Base-by-base conservation (phyloP, 805 yeast genomes). In the Ogataea pini region DNA sequence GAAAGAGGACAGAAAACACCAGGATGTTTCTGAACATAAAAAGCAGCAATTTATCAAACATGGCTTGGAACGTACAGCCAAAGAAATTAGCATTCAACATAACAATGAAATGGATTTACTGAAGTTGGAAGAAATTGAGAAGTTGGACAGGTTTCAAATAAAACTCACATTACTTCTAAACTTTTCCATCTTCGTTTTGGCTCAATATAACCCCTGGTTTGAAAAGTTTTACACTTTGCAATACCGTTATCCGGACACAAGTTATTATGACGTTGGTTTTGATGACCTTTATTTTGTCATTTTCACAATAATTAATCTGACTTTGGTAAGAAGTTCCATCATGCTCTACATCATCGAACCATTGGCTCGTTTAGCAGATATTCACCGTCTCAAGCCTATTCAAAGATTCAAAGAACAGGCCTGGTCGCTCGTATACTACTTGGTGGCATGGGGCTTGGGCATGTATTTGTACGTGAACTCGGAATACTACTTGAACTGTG, bases 381-480 rank as follows among this genome's bases (percentile, higher is more conserved):
- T 86, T 42, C 65, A 65, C 33, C 67, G 75, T 2, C 64, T 63
- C 13, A 83, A 81, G 57, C 78, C 85, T 0, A 70, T 73, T 18
- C 78, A 78, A 47, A 76, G 96, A 49, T 89, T 87, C 62, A 86
- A 89, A 48, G 97, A 89, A 67, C 97, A 89, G 71, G 83, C 89
- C 43, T 90, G 96, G 96, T 72, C 79, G 28, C 63, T 80, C 14
- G 58, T 79, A 6, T 87, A 86, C 63, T 87, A 81, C 69, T 56
- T 76, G 6, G 56, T 68, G 9, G 77, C 87, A 8, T 82, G 83
- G 62, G 39, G 63, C 1, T 69, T 70, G 49, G 96, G 96, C 0
- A 67, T 78, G 48, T 72, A 72, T 50, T 67, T 89, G 14, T 83
- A 85, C 59, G 67, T 64, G 50, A 50, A 73, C 40, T 80, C 90